Evolutionary conservation across 441 rosid genomes (phyloP), one percentile per base, ranked within the genome.

Genomic region (Arabidopsis lyrata): DNA sequence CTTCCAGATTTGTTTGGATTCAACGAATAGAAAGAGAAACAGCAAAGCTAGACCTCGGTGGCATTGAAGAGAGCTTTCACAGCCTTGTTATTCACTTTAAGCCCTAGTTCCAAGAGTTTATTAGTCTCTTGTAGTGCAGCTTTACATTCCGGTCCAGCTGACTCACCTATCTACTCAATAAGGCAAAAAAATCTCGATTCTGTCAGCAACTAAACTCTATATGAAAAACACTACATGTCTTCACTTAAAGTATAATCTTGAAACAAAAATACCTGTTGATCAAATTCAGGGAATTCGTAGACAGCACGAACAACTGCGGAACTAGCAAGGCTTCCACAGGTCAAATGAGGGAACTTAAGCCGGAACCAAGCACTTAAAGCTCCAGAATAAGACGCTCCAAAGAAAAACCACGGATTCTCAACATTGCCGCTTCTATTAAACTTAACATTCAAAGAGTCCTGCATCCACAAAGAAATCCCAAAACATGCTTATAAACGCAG

Each of bases 351-450:
- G 62, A 87, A 94, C 76, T 94, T 94, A 20, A 94, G 97, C 48
- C 91, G 89, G 78, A 90, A 94, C 97, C 99, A 94, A 9, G 97
- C 97, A 78, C 99, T 95, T 41, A 92, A 83, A 62, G 99, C 99
- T 83, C 99, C 99, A 63, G 99, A 3, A 62, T 95, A 94, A 1
- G 99, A 95, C 48, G 81, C 64, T 11, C 99, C 99, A 31, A 95
- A 90, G 74, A 90, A 81, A 72, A 95, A 92, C 99, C 99, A 95
- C 2, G 95, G 87, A 79, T 95, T 87, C 35, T 87, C 92, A 57
- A 58, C 81, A 57, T 9, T 57, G 11, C 81, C 67, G 64, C 68
- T 82, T 79, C 82, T 83, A 61, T 90, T 88, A 13, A 79, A 80
- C 82, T 92, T 95, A 70, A 48, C 62, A 80, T 87, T 90, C 58